phyloP scores from a whole-genome alignment of 257 asterid species.

The Solanum chaucha region DNA sequence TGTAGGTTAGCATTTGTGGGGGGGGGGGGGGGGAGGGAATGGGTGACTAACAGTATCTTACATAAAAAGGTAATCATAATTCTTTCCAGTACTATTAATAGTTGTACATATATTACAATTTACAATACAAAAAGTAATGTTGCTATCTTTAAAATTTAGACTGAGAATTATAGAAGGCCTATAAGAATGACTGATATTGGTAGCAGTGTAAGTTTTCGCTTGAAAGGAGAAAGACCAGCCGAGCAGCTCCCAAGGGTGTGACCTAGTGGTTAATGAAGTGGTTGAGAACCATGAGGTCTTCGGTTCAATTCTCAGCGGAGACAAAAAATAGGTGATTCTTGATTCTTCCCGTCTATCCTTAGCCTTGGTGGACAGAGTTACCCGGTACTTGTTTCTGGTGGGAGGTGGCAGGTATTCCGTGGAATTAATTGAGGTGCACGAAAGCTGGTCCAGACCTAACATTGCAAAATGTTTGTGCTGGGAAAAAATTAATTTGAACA shows the following conservation, averaged over 20 bases:
- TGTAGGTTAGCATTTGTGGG: too few relatives aligned
- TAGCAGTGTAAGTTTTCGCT: background rate
- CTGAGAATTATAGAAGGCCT: background rate
- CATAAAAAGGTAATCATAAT: too few relatives aligned
- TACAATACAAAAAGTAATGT: too few relatives aligned
- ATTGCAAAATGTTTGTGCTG: background rate
- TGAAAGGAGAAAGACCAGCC: background rate
- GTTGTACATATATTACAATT: too few relatives aligned
- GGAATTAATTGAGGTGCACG: background rate
- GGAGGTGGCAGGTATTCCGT: background rate
- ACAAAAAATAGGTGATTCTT: background rate
- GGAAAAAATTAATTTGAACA: background rate
- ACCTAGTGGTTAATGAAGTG: too few relatives aligned
- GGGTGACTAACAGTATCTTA: too few relatives aligned
- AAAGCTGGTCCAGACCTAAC: background rate
- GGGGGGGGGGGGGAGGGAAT: too few relatives aligned
- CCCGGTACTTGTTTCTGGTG: background rate
- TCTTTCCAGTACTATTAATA: too few relatives aligned
- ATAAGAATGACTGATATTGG: background rate
- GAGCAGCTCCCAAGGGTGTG: too few relatives aligned
- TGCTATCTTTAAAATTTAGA: background rate
- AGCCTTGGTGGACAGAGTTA: background rate
- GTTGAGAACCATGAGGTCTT: too few relatives aligned
- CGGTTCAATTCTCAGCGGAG: background rate
- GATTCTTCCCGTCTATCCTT: background rate